A percentile compares a stretch with the other conserved stretches of the same genome.
These are phyloP conservation scores for Xylaria acuta DNA, from an alignment of 495 filamentous ascomycete genomes.

Conservation along the genomic window DNA sequence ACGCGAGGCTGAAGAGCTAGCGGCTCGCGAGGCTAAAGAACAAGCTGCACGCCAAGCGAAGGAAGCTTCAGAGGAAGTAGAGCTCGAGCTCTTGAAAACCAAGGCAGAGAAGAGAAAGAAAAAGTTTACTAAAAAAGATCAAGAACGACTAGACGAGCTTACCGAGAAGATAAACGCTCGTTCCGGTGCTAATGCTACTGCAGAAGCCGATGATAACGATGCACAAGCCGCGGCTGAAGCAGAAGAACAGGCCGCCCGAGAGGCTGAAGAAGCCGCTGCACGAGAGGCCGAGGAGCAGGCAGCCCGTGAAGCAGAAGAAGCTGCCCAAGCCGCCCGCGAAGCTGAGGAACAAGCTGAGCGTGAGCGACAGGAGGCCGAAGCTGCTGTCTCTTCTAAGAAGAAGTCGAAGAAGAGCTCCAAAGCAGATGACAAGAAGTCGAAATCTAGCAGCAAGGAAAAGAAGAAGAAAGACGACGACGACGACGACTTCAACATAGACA, in stretches of 20 bases:
- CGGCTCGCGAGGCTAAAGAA: constrained; percentile 25
- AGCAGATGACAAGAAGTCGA: constrained; percentile 37
- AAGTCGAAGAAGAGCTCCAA: constrained; percentile 52
- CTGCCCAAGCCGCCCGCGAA: constrained; percentile 27
- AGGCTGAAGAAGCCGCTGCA: constrained; percentile 28
- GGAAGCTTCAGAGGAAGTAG: constrained; percentile 38
- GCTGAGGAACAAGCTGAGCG: constrained; percentile 37
- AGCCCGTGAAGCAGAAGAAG: constrained; percentile 22
- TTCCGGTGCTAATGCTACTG: neutral
- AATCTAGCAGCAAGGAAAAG: constrained; percentile 37
- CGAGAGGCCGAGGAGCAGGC: constrained; percentile 37
- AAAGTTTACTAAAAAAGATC: constrained; percentile 23
- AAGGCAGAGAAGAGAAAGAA: constrained; percentile 24
- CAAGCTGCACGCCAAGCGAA: constrained; percentile 38
- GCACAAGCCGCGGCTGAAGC: constrained; percentile 13
- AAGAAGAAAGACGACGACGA: constrained; percentile 35
- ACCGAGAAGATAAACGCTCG: constrained; percentile 43
- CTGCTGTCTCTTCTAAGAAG: constrained; percentile 40
- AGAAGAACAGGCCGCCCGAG: constrained; percentile 15
- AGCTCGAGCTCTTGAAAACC: constrained; percentile 26
- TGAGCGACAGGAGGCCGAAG: constrained; percentile 44
- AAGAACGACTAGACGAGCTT: constrained; percentile 47
- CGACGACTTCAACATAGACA: constrained; percentile 44
- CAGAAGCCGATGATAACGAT: neutral
- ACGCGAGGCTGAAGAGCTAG: constrained; percentile 30